phyloP scores from a whole-genome alignment of 176 grass and related monocot genomes.

The Oryza meyeriana region DNA sequence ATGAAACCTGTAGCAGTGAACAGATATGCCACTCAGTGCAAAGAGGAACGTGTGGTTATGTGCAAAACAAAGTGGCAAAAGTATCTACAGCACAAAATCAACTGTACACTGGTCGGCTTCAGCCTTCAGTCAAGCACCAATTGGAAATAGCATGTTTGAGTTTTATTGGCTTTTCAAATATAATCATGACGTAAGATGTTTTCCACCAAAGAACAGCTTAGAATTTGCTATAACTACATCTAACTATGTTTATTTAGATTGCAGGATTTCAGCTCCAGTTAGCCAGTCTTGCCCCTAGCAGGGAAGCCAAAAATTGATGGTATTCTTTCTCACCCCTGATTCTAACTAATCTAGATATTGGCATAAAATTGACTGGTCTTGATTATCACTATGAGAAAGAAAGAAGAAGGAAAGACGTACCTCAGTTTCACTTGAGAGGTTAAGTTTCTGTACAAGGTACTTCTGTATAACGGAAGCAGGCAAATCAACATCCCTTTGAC shows the following conservation, averaged over 20 bases:
- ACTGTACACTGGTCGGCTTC: not conserved
- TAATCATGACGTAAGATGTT: not conserved
- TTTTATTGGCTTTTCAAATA: not conserved
- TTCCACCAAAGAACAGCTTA: constrained; percentile 2
- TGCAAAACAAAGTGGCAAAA: constrained; percentile 4
- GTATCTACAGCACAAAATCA: not conserved
- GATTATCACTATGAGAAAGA: not conserved
- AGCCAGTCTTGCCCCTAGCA: not conserved
- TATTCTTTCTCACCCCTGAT: not conserved
- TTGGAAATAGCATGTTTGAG: not conserved
- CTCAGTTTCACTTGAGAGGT: constrained; percentile 55
- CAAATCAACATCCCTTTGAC: constrained; percentile 50
- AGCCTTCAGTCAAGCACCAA: not conserved
- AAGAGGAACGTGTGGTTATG: not conserved
- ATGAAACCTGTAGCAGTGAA: constrained; percentile 3
- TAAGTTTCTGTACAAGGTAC: constrained; percentile 53
- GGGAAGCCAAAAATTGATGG: not conserved
- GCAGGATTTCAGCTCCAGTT: not conserved
- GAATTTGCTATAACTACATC: not conserved
- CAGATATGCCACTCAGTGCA: not conserved
- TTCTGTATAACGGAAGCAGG: constrained; percentile 58
- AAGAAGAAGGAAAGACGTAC: constrained; percentile 26
- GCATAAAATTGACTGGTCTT: not conserved
- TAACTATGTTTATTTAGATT: not conserved
- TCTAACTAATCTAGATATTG: not conserved